Evolutionary conservation across 2,329 filamentous ascomycete genomes (phyloP).

Genomic region (Sarocladium strictum): DNA sequence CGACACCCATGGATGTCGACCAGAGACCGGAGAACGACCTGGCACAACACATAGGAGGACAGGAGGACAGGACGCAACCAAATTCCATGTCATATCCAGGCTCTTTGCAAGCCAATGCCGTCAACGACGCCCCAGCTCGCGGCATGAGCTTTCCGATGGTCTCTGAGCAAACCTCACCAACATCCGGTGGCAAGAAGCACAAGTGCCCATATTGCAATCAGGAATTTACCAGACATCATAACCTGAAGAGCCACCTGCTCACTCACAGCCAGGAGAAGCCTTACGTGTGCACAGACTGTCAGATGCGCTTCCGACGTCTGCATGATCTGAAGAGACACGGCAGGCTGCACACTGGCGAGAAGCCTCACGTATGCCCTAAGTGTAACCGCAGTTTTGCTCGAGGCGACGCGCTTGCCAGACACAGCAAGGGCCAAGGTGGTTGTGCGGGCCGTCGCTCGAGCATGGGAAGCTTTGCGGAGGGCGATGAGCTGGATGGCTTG

Average conservation of each 20-base stretch:
- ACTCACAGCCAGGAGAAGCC: constrained; percentile 99
- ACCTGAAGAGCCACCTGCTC: constrained; percentile 92
- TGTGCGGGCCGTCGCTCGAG: constrained; percentile 89
- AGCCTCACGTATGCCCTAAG: constrained; percentile 90
- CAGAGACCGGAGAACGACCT: constrained; percentile 30
- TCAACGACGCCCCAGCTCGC: constrained; percentile 39
- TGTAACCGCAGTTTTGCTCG: constrained; percentile 93
- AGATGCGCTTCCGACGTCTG: constrained; percentile 83
- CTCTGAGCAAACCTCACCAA: constrained; percentile 43
- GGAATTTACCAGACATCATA: constrained; percentile 95
- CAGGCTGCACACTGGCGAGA: constrained; percentile 93
- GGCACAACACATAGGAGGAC: constrained; percentile 34
- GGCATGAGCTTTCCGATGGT: constrained; percentile 53
- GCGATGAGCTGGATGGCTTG: constrained; percentile 61
- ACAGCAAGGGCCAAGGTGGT: constrained; percentile 92
- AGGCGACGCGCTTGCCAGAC: constrained; percentile 87
- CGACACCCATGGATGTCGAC: constrained; percentile 50
- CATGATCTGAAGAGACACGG: constrained; percentile 95
- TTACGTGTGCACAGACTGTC: constrained; percentile 88
- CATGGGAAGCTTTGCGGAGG: constrained; percentile 73
- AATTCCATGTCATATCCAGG: constrained; percentile 50
- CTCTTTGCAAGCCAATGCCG: constrained; percentile 35
- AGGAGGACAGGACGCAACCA: constrained; percentile 45
- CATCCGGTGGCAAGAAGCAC: constrained; percentile 74
- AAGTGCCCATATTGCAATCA: constrained; percentile 96